phyloP scores from a whole-genome alignment of 192 early-diverging fungal species.

The Funneliformis mosseae region DNA sequence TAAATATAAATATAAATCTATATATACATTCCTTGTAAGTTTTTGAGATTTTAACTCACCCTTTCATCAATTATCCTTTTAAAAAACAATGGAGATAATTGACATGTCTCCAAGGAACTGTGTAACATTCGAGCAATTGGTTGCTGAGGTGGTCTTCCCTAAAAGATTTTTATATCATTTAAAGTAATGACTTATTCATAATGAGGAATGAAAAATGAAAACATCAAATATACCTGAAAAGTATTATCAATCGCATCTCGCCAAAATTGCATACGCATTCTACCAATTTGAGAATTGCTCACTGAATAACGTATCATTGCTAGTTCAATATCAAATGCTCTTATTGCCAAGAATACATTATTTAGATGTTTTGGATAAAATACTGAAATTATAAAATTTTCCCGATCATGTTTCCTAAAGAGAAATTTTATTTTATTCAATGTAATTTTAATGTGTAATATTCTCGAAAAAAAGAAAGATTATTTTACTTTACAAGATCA shows the following conservation, averaged over 20 bases:
- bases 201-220: conserved; percentile 24
- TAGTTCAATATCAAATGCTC: conserved; percentile 91
- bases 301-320: conserved; percentile 77
- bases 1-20: not conserved
- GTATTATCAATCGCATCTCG: conserved; percentile 74
- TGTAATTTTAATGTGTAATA: not conserved
- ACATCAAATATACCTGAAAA: conserved; percentile 50
- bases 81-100: conserved; percentile 77
- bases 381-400: conserved; percentile 74
- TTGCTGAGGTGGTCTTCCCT: conserved; percentile 70
- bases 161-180: conserved; percentile 19
- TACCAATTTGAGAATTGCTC: conserved; percentile 66
- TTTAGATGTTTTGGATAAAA: conserved; percentile 74
- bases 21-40: not conserved
- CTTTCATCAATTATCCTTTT: conserved; percentile 75
- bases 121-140: conserved; percentile 71
- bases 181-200: not conserved
- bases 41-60: conserved; percentile 42
- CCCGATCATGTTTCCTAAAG: conserved; percentile 70
- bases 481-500: conserved; percentile 34
- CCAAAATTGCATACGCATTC: conserved; percentile 90
- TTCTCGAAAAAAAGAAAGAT: not conserved
- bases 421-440: not conserved
- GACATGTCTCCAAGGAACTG: conserved; percentile 47
- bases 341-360: conserved; percentile 70